Conservation (phyloP, 768 basidiomycete species). For the Russula vinacea region DNA sequence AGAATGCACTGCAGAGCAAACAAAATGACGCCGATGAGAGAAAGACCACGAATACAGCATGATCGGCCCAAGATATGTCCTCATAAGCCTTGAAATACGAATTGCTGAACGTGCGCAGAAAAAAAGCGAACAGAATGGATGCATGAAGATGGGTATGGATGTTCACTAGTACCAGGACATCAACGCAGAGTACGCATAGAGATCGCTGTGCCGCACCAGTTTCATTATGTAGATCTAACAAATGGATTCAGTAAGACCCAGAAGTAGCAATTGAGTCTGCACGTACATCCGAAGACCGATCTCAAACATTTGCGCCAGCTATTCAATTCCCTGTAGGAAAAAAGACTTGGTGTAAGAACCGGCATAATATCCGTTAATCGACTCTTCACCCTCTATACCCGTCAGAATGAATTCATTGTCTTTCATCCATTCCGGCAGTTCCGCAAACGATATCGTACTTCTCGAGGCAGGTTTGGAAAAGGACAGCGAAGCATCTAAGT, state of each 20-base stretch:
- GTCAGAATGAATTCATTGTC: slow-evolving; percentile 71
- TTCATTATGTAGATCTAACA: slow-evolving; percentile 72
- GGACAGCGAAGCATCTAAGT: background rate
- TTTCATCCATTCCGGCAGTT: slow-evolving; percentile 65
- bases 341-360: background rate
- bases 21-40: slow-evolving; percentile 70
- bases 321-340: slow-evolving; percentile 49
- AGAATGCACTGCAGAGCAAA: slow-evolving; percentile 65
- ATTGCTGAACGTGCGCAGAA: slow-evolving; percentile 53
- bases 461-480: background rate
- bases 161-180: slow-evolving; percentile 54
- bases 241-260: slow-evolving; percentile 22
- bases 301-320: slow-evolving; percentile 58
- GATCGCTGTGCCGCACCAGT: slow-evolving; percentile 47
- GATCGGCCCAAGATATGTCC: slow-evolving; percentile 59
- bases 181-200: slow-evolving; percentile 24
- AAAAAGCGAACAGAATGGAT: slow-evolving; percentile 55
- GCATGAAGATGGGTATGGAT: slow-evolving; percentile 81
- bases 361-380: background rate
- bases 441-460: slow-evolving; percentile 49
- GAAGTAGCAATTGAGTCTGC: background rate
- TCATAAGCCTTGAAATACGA: slow-evolving; percentile 51
- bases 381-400: slow-evolving; percentile 60
- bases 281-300: slow-evolving; percentile 68
- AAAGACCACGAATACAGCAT: slow-evolving; percentile 59